These are phyloP conservation scores for Teratosphaeria viscida DNA, from an alignment of 2,329 filamentous ascomycete genomes.

Conservation along the genomic window DNA sequence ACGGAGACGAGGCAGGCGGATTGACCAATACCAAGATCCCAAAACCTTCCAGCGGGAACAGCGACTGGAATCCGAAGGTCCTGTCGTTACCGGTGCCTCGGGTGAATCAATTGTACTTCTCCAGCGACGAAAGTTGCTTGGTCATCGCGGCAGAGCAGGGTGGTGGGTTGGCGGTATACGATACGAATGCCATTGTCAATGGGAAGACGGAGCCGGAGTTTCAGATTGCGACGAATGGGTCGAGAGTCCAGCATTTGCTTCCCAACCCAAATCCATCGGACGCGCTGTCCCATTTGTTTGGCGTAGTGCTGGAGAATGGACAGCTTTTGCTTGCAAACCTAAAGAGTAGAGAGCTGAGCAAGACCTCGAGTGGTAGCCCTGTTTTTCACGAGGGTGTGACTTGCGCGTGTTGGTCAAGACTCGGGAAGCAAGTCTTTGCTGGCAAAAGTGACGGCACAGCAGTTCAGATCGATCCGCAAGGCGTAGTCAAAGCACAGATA, in stretches of 20 bases:
- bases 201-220: slow-evolving; percentile 59
- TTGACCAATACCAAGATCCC: neutral
- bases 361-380: slow-evolving; percentile 47
- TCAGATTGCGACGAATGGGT: slow-evolving; percentile 66
- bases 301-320: slow-evolving; percentile 68
- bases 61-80: slow-evolving; percentile 63
- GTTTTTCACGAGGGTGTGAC: slow-evolving; percentile 65
- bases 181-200: slow-evolving; percentile 57
- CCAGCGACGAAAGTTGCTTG: slow-evolving; percentile 75
- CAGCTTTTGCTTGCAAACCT: slow-evolving; percentile 78
- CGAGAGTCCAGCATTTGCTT: slow-evolving; percentile 60
- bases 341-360: slow-evolving; percentile 50
- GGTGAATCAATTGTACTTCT: slow-evolving; percentile 83
- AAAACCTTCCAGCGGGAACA: slow-evolving; percentile 40
- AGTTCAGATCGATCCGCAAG: slow-evolving; percentile 74
- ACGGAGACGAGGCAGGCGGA: slow-evolving; percentile 1
- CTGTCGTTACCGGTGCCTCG: slow-evolving; percentile 48
- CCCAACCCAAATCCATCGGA: slow-evolving; percentile 61
- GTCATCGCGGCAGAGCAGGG: slow-evolving; percentile 72
- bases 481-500: slow-evolving; percentile 65
- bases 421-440: slow-evolving; percentile 84
- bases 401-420: slow-evolving; percentile 82
- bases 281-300: slow-evolving; percentile 64
- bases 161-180: slow-evolving; percentile 74
- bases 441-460: slow-evolving; percentile 72